Base-by-base conservation (phyloP, 441 rosid genomes). In the Francoa sonchifolia region DNA sequence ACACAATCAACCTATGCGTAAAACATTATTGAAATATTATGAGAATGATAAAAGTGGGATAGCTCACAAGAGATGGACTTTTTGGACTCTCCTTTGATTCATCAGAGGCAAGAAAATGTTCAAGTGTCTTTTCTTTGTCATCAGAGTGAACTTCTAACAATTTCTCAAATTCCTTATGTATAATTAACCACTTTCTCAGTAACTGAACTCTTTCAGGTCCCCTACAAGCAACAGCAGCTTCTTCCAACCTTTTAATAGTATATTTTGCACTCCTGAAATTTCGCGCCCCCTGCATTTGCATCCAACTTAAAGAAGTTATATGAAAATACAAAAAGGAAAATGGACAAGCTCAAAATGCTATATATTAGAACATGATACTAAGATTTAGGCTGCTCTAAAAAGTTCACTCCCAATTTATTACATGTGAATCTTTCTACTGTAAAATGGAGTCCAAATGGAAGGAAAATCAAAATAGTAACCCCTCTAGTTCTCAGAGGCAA, bases 181-280 rank as follows among this genome's bases (percentile, higher is more conserved):
- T 94, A 58, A 49, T 49, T 37, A 78, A 45, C 96, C 99, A 90
- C 69, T 88, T 82, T 52, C 64, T 64, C 45, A 90, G 69, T 55
- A 90, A 57, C 73, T 69, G 42, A 52, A 68, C 67, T 54, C 99
- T 74, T 55, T 86, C 99, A 11, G 72, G 67, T 8, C 95, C 96
- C 49, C 82, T 69, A 50, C 76, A 76, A 21, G 83, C 66, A 19
- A 83, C 62, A 5, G 96, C 92, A 35, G 84, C 84, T 57, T 86
- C 94, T 67, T 92, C 96, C 62, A 90, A 54, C 58, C 96, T 72
- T 74, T 59, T 82, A 34, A 81, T 67, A 10, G 96, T 86, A 50
- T 76, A 83, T 66, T 63, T 76, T 26, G 51, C 79, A 43, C 95
- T 90, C 68, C 54, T 71, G 48, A 68, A 40, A 53, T 40, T 74